These are phyloP conservation scores for Aaosphaeria arxii DNA, from an alignment of 2,329 filamentous ascomycete species.

Conservation along the genomic window DNA sequence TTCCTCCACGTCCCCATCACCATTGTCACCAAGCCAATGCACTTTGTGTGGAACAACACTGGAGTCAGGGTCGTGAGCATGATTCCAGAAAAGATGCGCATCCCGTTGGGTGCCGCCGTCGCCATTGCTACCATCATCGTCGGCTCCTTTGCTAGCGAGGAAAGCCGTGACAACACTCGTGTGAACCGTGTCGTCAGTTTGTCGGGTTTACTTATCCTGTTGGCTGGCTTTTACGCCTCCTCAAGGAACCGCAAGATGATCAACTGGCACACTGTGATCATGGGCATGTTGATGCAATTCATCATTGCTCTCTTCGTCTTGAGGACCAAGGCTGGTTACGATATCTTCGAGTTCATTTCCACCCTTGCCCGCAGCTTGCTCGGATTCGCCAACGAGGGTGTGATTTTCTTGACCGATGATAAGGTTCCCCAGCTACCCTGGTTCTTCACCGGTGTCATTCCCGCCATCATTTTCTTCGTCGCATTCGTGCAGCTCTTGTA, in stretches of 20 bases:
- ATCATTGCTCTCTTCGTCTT: conserved; percentile 86
- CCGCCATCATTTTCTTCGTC: conserved; percentile 95
- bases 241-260: conserved; percentile 64
- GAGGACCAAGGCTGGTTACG: conserved; percentile 72
- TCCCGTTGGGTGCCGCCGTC: conserved; percentile 59
- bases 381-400: conserved; percentile 71
- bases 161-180: conserved; percentile 72
- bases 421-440: conserved; percentile 47
- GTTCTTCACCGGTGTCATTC: conserved; percentile 80
- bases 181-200: conserved; percentile 77
- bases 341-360: conserved; percentile 90
- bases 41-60: conserved; percentile 65
- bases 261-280: conserved; percentile 61
- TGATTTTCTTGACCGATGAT: conserved; percentile 64
- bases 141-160: conserved; percentile 71
- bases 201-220: conserved; percentile 71
- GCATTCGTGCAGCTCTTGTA: conserved; percentile 85
- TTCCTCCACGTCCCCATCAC: conserved; percentile 70
- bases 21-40: conserved; percentile 64
- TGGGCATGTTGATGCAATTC: conserved; percentile 85
- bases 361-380: conserved; percentile 70
- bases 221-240: conserved; percentile 65
- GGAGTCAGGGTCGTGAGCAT: conserved; percentile 56
- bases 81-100: conserved; percentile 66
- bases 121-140: conserved; percentile 73